Conservation (phyloP, 257 asterid genomes). For the Solanum chilense region DNA sequence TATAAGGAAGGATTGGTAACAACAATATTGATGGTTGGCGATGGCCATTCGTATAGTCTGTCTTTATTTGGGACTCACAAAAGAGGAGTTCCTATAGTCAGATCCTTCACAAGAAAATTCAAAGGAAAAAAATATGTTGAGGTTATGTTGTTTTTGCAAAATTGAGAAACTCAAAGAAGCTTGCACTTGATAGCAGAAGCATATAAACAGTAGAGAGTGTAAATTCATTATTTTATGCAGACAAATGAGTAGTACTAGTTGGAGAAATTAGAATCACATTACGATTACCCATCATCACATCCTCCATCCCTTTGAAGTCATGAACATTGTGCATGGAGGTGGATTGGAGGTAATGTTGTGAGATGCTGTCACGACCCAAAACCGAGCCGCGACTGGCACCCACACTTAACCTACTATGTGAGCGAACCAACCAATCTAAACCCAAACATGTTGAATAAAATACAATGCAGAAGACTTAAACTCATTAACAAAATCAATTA, state of each 20-base stretch:
- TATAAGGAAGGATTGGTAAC: not conserved
- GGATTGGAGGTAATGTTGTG: not conserved
- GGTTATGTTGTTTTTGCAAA: not conserved
- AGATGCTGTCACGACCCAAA: too few relatives aligned
- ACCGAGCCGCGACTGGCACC: too few relatives aligned
- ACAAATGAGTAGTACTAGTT: not conserved
- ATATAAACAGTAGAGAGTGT: not conserved
- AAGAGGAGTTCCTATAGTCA: not conserved
- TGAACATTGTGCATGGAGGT: not conserved
- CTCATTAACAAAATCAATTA: too few relatives aligned
- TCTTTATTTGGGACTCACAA: not conserved
- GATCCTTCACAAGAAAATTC: not conserved
- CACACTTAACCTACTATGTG: too few relatives aligned
- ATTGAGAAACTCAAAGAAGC: not conserved
- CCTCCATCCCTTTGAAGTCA: not conserved
- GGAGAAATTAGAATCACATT: not conserved
- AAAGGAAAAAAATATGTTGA: not conserved
- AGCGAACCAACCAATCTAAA: too few relatives aligned
- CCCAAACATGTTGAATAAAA: too few relatives aligned
- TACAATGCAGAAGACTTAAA: too few relatives aligned
- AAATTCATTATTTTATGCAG: too few relatives aligned
- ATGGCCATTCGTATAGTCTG: not conserved
- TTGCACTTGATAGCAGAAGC: not conserved
- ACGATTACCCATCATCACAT: not conserved
- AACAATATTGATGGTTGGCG: not conserved